Base-by-base conservation (phyloP, 257 asterid genomes). In the Solanum rostratum region DNA sequence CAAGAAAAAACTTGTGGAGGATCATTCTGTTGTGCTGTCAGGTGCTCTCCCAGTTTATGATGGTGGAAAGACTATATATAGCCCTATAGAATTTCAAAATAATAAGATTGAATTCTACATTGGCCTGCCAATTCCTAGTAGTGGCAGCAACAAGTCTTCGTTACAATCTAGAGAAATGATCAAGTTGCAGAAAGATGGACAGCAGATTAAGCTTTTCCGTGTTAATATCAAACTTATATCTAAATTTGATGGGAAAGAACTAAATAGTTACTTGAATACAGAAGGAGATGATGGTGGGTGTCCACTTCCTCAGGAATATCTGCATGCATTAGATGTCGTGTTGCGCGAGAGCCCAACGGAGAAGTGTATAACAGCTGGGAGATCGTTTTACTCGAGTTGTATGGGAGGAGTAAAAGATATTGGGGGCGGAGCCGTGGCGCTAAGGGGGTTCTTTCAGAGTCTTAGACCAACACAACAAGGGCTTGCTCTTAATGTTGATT, bases 401-500 rank as follows among this genome's bases (percentile, higher is more conserved):
- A 92, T 92, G 97, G 98, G 93, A 80, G 98, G 97, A 29, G 87
- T 82, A 3, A 92, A 93, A 74, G 98, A 92, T 59, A 93, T 97
- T 2, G 99, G 99, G 6, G 97, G 98, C 10, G 99, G 99, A 46
- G 98, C 98, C 0, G 84, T 92, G 79, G 99, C 97, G 2, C 84
- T 92, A n/a, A 86, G 90, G 79, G 99, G 99, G 11, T 97, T 97
- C 87, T 97, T 97, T 85, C 99, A 97, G 87, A 97, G 99, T 87
- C 81, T 97, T 24, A 91, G 98, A 65, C 96, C 98, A 60, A 97
- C 98, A 20, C 97, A 94, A 66, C 98, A 95, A 91, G 99, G 99
- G 13, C 97, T 97, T 79, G 92, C 95, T 83, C 92, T 97, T 46
- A 97, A 97, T 85, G 96, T 97, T 27, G 97, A 97, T 85, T 97